phyloP scores from a whole-genome alignment of 148 eudicot genomes.

The Arbutus unedo region DNA sequence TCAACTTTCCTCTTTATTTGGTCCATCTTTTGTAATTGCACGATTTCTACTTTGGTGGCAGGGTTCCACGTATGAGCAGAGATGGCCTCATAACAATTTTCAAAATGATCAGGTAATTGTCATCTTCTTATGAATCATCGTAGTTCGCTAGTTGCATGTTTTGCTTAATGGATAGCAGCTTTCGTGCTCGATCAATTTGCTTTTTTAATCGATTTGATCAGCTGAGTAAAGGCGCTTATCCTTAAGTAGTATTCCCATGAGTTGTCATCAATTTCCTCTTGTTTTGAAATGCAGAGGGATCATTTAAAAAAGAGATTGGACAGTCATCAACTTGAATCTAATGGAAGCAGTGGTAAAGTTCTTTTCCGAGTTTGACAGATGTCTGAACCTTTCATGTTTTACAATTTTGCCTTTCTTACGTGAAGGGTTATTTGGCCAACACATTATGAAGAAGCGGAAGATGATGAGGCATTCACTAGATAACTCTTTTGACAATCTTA shows the following conservation, averaged over 20 bases:
- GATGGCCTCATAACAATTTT: slow-evolving; percentile 64
- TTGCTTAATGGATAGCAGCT: neutral
- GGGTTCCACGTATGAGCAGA: slow-evolving; percentile 61
- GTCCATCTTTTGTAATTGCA: neutral
- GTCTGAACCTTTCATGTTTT: neutral
- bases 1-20: slow-evolving; percentile 4
- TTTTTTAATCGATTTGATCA: neutral
- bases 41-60: slow-evolving; percentile 29
- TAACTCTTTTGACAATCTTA: slow-evolving; percentile 56
- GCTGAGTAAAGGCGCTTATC: neutral
- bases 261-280: neutral
- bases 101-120: slow-evolving; percentile 70
- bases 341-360: slow-evolving; percentile 67
- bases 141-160: neutral
- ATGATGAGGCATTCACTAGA: slow-evolving; percentile 57
- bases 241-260: neutral
- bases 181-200: neutral
- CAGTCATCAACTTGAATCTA: slow-evolving; percentile 59
- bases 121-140: neutral
- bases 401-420: slow-evolving; percentile 3
- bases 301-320: slow-evolving; percentile 57
- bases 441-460: slow-evolving; percentile 61
- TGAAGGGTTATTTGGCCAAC: slow-evolving; percentile 66
- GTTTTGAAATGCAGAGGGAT: slow-evolving; percentile 60
- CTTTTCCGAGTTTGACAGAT: slow-evolving; percentile 6